Percentiles rank a stretch among this genome's conserved stretches.
Evolutionary conservation across 2,329 filamentous ascomycete species (phyloP).

Genomic region (Neocatenulostroma microsporum): DNA sequence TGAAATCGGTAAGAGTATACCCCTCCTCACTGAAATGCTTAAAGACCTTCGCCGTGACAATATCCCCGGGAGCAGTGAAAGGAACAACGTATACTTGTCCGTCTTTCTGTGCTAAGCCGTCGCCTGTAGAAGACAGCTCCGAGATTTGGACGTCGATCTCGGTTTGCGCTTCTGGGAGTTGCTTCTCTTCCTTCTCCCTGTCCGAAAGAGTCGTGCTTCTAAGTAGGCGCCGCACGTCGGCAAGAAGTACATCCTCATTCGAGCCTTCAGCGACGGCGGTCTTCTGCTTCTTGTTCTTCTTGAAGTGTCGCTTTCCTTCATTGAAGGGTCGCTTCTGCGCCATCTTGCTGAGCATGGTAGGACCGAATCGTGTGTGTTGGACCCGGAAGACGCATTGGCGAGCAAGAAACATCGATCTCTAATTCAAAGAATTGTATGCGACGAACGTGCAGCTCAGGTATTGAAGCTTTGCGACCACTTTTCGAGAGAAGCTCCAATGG

Average conservation of each 20-base stretch:
- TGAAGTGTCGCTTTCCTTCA: constrained; percentile 32
- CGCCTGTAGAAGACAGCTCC: constrained; percentile 82
- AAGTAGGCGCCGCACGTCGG: constrained; percentile 39
- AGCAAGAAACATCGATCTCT: no score
- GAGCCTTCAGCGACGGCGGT: constrained; percentile 38
- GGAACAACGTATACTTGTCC: constrained; percentile 76
- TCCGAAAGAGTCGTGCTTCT: constrained; percentile 23
- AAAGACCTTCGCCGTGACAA: constrained; percentile 67
- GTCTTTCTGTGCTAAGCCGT: constrained; percentile 70
- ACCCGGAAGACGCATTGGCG: no score
- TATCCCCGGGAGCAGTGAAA: constrained; percentile 80
- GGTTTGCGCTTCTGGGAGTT: constrained; percentile 48
- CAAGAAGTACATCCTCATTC: constrained; percentile 43
- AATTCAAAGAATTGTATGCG: no score
- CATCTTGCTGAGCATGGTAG: no score
- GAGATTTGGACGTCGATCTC: constrained; percentile 77
- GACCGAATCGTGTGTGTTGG: no score
- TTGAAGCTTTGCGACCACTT: no score
- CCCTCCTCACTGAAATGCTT: constrained; percentile 58
- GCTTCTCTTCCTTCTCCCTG: constrained; percentile 9
- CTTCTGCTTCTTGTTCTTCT: constrained; percentile 44
- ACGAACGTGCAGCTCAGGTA: no score
- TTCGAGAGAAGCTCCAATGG: no score
- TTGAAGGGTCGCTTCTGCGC: constrained; percentile 32
- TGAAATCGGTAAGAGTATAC: constrained; percentile 73